A percentile compares a stretch with the other conserved stretches of the same genome.
phyloP scores from a whole-genome alignment of 2,329 filamentous ascomycete species.

The Aspergillus costaricaensis region DNA sequence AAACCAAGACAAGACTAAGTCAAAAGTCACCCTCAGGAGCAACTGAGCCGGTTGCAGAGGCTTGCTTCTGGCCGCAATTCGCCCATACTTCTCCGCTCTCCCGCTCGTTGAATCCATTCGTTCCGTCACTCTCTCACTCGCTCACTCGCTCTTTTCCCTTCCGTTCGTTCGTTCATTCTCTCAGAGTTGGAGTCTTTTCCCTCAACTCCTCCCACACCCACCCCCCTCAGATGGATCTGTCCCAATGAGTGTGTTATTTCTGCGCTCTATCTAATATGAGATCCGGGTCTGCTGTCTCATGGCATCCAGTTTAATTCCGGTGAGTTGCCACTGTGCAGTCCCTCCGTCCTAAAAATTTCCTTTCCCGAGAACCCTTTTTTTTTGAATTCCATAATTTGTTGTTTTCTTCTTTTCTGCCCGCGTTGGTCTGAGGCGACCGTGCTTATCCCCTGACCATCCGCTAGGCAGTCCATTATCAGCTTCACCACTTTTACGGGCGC shows the following conservation, averaged over 20 bases:
- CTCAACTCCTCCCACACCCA: not conserved
- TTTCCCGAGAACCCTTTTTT: not conserved
- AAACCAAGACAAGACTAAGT: not conserved
- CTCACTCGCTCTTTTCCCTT: constrained; percentile 18
- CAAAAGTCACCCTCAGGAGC: not conserved
- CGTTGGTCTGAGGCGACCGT: not conserved
- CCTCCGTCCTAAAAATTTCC: not conserved
- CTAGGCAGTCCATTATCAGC: constrained; percentile 8
- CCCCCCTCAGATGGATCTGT: not conserved
- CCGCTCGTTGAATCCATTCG: constrained; percentile 27
- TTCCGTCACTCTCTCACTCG: constrained; percentile 26
- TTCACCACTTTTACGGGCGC: constrained; percentile 3
- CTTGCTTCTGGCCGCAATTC: constrained; percentile 5
- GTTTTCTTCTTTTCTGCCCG: not conserved
- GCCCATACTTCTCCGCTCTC: constrained; percentile 17
- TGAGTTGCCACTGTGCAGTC: constrained; percentile 1
- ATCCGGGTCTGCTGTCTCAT: constrained; percentile 6
- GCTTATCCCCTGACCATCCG: constrained; percentile 17
- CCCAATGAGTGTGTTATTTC: constrained; percentile 7
- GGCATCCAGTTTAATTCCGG: constrained; percentile 13
- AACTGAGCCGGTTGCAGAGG: constrained; percentile 8
- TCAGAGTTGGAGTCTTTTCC: constrained; percentile 3
- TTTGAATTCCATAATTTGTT: not conserved
- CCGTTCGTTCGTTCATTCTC: constrained; percentile 8
- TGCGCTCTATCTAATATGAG: constrained; percentile 12